phyloP scores from a whole-genome alignment of 108 stramenopile genomes.

The Skeletonema menzelii region DNA sequence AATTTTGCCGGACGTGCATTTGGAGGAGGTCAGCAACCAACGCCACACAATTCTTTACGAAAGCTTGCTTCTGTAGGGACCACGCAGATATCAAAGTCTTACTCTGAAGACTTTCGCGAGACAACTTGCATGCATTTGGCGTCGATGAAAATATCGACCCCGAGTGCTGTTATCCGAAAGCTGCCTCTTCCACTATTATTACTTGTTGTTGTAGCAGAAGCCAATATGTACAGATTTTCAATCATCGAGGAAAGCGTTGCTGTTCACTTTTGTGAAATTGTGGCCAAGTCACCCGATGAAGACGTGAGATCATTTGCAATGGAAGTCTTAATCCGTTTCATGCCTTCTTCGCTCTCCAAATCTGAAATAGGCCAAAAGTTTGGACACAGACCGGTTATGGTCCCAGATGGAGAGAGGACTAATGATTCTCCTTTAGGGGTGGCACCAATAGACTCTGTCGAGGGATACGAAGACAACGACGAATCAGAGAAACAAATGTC shows the following conservation, averaged over 20 bases:
- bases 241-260: constrained; percentile 54
- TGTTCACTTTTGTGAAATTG: constrained; percentile 56
- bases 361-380: constrained; percentile 13
- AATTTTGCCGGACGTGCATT: constrained; percentile 80
- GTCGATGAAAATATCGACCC: constrained; percentile 51
- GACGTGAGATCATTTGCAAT: constrained; percentile 67
- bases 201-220: constrained; percentile 66
- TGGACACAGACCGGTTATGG: constrained; percentile 18
- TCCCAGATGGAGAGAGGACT: constrained; percentile 2
- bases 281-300: constrained; percentile 46
- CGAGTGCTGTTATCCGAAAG: constrained; percentile 42
- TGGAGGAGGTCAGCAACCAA: constrained; percentile 15
- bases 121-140: constrained; percentile 37
- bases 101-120: constrained; percentile 62
- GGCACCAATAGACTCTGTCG: constrained; percentile 3
- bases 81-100: constrained; percentile 48
- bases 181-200: constrained; percentile 65
- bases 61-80: constrained; percentile 24
- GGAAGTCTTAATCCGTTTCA: constrained; percentile 70
- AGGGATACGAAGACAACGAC: not conserved
- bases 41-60: not conserved
- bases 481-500: not conserved
- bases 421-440: constrained; percentile 27
- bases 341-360: constrained; percentile 50
- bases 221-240: constrained; percentile 65